phyloP scores from a whole-genome alignment of 2,329 filamentous ascomycete genomes.

The Penicillium occitanis region DNA sequence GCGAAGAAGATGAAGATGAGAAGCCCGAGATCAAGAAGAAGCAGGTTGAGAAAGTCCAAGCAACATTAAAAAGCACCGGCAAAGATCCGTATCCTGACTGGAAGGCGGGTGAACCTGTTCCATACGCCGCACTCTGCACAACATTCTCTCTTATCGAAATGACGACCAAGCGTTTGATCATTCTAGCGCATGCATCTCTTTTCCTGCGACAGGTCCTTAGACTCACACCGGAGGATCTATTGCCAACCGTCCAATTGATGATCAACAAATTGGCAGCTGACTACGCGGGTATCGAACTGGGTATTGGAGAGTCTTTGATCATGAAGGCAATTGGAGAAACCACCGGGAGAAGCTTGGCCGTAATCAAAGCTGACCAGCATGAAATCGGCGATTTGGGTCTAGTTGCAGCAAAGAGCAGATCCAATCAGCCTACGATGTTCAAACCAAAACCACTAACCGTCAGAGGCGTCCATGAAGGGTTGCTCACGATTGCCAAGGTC shows the following conservation, averaged over 20 bases:
- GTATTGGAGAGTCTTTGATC: slow-evolving; percentile 97
- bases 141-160: slow-evolving; percentile 95
- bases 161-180: slow-evolving; percentile 86
- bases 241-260: slow-evolving; percentile 90
- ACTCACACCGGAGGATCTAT: slow-evolving; percentile 80
- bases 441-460: slow-evolving; percentile 91
- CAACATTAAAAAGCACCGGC: slow-evolving; percentile 64
- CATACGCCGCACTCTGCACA: slow-evolving; percentile 89
- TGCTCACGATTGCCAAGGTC: slow-evolving; percentile 85
- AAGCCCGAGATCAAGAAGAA: slow-evolving; percentile 73
- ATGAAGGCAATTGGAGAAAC: slow-evolving; percentile 98
- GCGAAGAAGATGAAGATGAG: slow-evolving; percentile 59
- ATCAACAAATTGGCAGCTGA: slow-evolving; percentile 97
- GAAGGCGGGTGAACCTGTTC: slow-evolving; percentile 83
- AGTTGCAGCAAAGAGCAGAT: slow-evolving; percentile 91
- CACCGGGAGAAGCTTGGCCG: slow-evolving; percentile 79
- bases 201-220: slow-evolving; percentile 94
- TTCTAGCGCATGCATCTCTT: slow-evolving; percentile 81
- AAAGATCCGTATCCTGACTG: slow-evolving; percentile 94
- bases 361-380: slow-evolving; percentile 94
- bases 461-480: slow-evolving; percentile 77
- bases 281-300: slow-evolving; percentile 92
- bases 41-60: slow-evolving; percentile 76
- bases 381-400: slow-evolving; percentile 94
- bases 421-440: slow-evolving; percentile 97